phyloP scores from a whole-genome alignment of 2,329 filamentous ascomycete genomes.

The Penicillium sp. region DNA sequence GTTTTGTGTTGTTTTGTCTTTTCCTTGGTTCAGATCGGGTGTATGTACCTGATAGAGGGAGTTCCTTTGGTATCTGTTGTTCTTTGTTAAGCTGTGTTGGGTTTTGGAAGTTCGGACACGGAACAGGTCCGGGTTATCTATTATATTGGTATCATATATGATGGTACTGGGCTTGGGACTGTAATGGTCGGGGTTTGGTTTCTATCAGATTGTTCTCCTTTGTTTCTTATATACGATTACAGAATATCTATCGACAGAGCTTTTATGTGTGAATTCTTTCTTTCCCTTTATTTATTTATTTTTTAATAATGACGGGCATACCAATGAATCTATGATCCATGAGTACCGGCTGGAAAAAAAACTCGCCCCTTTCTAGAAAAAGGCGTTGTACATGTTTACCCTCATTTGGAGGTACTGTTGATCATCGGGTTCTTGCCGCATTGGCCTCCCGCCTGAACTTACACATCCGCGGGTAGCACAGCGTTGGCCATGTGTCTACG shows the following conservation, averaged over 20 bases:
- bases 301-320: background rate
- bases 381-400: background rate
- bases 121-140: conserved; percentile 1
- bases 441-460: conserved; percentile 4
- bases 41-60: background rate
- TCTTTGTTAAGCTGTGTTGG: background rate
- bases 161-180: conserved; percentile 3
- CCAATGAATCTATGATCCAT: background rate
- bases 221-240: conserved; percentile 5
- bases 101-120: background rate
- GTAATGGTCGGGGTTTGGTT: background rate
- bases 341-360: background rate
- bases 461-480: conserved; percentile 7
- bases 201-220: conserved; percentile 1
- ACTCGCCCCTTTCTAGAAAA: background rate
- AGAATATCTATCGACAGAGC: conserved; percentile 5
- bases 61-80: conserved; percentile 1
- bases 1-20: background rate
- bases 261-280: background rate
- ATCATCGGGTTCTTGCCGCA: conserved; percentile 5
- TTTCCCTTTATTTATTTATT: background rate
- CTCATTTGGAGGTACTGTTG: background rate
- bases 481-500: conserved; percentile 12
- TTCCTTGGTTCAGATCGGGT: background rate
- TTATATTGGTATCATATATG: conserved; percentile 4